Evolutionary conservation across 345 rosid species (phyloP).

Genomic region (Brassica napus): Da-Ae NC_063442.1:13501001-13501500

Average conservation of each 20-base stretch:
- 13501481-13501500: conserved; percentile 45
- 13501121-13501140: neutral
- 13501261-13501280: conserved; percentile 36
- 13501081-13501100: neutral
- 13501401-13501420: conserved; percentile 72
- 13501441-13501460: conserved; percentile 80
- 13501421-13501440: conserved; percentile 72
- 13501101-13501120: neutral
- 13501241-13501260: conserved; percentile 59
- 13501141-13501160: neutral
- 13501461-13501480: conserved; percentile 62
- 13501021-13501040: too few relatives aligned
- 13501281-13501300: neutral
- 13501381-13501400: conserved; percentile 65
- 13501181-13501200: conserved; percentile 41
- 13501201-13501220: conserved; percentile 65
- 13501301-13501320: neutral
- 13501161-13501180: conserved; percentile 16
- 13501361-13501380: conserved; percentile 84
- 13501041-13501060: neutral
- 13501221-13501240: conserved; percentile 67
- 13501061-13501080: neutral
- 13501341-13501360: neutral
- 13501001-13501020: conserved; percentile 11
- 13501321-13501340: neutral